Conservation (phyloP, 805 yeast species). For the Candida odintsovae region DNA sequence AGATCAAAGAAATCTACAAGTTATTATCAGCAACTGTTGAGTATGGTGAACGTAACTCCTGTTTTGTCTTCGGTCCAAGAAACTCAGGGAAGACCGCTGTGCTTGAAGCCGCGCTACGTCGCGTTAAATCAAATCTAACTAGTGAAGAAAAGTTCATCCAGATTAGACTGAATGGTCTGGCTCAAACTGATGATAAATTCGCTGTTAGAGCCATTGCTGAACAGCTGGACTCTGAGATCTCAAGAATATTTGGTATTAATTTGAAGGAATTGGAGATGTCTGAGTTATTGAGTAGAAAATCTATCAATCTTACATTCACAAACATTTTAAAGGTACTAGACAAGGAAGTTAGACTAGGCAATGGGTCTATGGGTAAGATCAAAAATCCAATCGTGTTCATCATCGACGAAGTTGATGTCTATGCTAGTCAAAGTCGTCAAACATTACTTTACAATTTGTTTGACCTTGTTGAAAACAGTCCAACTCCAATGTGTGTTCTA, state of each 20-base stretch:
- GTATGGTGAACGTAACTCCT: constrained; percentile 75
- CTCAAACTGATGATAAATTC: constrained; percentile 66
- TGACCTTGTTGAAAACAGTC: constrained; percentile 71
- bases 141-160: constrained; percentile 47
- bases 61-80: constrained; percentile 73
- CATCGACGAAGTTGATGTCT: constrained; percentile 81
- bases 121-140: constrained; percentile 27
- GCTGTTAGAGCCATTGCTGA: constrained; percentile 85
- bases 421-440: constrained; percentile 68
- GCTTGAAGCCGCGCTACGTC: constrained; percentile 47
- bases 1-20: constrained; percentile 44
- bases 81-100: constrained; percentile 70
- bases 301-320: constrained; percentile 55
- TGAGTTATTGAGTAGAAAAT: constrained; percentile 42
- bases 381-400: constrained; percentile 59
- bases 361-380: constrained; percentile 9
- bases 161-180: constrained; percentile 61
- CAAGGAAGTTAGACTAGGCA: constrained; percentile 20
- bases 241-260: constrained; percentile 25
- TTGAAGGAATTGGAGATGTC: constrained; percentile 18
- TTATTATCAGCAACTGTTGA: constrained; percentile 60
- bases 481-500: constrained; percentile 71
- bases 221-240: constrained; percentile 56
- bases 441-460: constrained; percentile 82
- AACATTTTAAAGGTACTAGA: constrained; percentile 51